Conservation (phyloP, 225 moss, liverwort and hornwort species). For the Bryoerythrophyllum caledonicum region DNA sequence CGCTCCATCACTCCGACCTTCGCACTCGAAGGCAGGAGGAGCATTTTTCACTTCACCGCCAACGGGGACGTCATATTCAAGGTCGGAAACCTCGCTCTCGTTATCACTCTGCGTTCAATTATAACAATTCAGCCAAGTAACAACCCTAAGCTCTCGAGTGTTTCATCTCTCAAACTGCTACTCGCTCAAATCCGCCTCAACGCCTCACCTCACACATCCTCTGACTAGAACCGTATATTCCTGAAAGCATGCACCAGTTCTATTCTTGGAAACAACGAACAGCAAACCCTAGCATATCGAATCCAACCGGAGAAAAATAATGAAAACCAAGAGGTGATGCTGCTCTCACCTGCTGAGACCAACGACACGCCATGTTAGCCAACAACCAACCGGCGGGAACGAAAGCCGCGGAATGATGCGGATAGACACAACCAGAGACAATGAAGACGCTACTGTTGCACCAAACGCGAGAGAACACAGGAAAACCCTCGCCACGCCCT, state of each 20-base stretch:
- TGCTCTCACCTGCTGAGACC: slow-evolving; percentile 25
- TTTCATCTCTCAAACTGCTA: background rate
- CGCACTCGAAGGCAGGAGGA: slow-evolving; percentile 15
- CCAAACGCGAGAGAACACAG: slow-evolving; percentile 1
- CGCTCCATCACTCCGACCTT: slow-evolving; percentile 25
- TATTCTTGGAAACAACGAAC: background rate
- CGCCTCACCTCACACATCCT: background rate
- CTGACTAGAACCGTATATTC: background rate
- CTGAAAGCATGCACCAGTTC: background rate
- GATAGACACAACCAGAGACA: slow-evolving; percentile 5
- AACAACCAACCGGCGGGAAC: background rate
- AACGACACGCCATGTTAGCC: slow-evolving; percentile 29
- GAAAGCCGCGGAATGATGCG: slow-evolving; percentile 6
- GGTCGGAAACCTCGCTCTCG: slow-evolving; percentile 27
- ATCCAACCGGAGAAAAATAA: background rate
- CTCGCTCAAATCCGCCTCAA: background rate
- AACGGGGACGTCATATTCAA: slow-evolving; percentile 16
- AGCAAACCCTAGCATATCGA: background rate
- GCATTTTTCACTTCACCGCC: slow-evolving; percentile 15
- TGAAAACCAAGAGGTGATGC: background rate
- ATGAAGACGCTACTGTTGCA: slow-evolving; percentile 9
- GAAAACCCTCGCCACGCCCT: slow-evolving; percentile 1
- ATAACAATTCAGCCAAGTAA: slow-evolving; percentile 2
- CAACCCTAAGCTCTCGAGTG: background rate
- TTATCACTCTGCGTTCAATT: slow-evolving; percentile 10